phyloP scores from a whole-genome alignment of 768 basidiomycete species.

The Trametes sanguinea region DNA sequence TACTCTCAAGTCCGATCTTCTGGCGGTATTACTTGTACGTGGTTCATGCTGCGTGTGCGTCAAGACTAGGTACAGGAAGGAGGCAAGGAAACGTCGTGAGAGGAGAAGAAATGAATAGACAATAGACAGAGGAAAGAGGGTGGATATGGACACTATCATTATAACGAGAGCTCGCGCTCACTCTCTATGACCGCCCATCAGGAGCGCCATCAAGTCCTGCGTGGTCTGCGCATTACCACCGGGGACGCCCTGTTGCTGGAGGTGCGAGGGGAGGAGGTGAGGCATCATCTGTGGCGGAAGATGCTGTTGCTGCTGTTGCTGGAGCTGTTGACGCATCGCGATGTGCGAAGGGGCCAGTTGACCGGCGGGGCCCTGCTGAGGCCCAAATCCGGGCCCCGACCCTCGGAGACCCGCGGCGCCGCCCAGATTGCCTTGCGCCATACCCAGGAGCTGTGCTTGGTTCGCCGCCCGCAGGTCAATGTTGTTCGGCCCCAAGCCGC shows the following conservation, averaged over 20 bases:
- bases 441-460: slow-evolving; percentile 49
- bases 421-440: slow-evolving; percentile 47
- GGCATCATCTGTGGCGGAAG: slow-evolving; percentile 59
- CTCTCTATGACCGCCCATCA: slow-evolving; percentile 79
- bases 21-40: slow-evolving; percentile 2
- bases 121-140: background rate
- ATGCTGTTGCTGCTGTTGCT: slow-evolving; percentile 59
- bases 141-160: slow-evolving; percentile 12
- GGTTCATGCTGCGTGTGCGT: slow-evolving; percentile 9
- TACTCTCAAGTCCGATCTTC: no score
- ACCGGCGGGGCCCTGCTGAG: slow-evolving; percentile 44
- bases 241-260: slow-evolving; percentile 60
- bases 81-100: background rate
- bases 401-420: slow-evolving; percentile 45
- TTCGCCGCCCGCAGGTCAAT: slow-evolving; percentile 56
- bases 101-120: background rate
- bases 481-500: slow-evolving; percentile 53
- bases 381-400: slow-evolving; percentile 49
- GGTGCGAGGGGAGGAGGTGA: slow-evolving; percentile 53
- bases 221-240: slow-evolving; percentile 55
- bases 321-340: slow-evolving; percentile 48
- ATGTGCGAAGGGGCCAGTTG: slow-evolving; percentile 44
- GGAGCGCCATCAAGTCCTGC: slow-evolving; percentile 80
- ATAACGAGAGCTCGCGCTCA: slow-evolving; percentile 36
- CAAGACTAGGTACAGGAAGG: slow-evolving; percentile 21